These are phyloP conservation scores for Garcia nutans DNA, from an alignment of 345 rosid genomes.

Conservation along the genomic window DNA sequence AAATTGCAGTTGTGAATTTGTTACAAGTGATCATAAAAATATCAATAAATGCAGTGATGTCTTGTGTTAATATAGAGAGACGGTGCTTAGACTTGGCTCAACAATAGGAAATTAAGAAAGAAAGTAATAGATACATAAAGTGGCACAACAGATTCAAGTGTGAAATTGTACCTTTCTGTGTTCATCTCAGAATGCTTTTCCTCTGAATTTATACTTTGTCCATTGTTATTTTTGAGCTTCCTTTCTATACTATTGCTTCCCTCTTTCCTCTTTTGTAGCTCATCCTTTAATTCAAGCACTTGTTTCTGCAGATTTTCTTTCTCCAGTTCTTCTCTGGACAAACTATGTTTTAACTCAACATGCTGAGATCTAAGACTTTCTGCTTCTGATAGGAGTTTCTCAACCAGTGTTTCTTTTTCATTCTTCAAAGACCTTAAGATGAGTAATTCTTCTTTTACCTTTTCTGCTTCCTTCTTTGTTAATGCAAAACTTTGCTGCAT, in stretches of 20 bases:
- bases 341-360: constrained; percentile 42
- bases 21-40: constrained; percentile 1
- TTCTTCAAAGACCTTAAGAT: constrained; percentile 46
- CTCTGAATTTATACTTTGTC: too few relatives aligned
- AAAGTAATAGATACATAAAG: constrained; percentile 1
- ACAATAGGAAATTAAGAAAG: background rate
- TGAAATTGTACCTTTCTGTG: constrained; percentile 33
- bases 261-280: constrained; percentile 54
- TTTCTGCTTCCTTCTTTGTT: constrained; percentile 54
- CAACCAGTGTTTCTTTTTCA: constrained; percentile 51
- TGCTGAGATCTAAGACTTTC: constrained; percentile 46
- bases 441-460: constrained; percentile 45
- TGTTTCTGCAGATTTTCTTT: constrained; percentile 57
- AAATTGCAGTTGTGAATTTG: constrained; percentile 3
- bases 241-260: constrained; percentile 13
- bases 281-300: constrained; percentile 45
- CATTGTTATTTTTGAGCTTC: constrained; percentile 1
- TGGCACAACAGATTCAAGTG: constrained; percentile 12
- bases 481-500: constrained; percentile 40
- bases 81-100: background rate
- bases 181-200: background rate
- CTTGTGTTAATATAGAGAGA: background rate
- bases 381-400: constrained; percentile 48
- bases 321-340: constrained; percentile 59
- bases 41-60: background rate